Base-by-base conservation (phyloP, 192 early-diverging fungal genomes). In the Spinellus fusiger region DNA sequence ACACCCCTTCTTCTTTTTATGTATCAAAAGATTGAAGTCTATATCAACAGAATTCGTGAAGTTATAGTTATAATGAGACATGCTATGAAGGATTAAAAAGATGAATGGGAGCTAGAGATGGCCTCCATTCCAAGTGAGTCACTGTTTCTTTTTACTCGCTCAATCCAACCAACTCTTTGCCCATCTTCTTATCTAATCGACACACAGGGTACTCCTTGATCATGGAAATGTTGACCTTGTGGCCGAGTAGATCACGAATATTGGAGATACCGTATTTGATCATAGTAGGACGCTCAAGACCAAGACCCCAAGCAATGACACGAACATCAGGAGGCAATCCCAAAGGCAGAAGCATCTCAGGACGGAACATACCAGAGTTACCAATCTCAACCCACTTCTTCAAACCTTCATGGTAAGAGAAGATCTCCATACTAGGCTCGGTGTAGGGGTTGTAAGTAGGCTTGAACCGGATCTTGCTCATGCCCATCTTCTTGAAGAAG, bases 401-500 rank as follows among this genome's bases (percentile, higher is more conserved):
- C 61, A 96, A 78, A 54, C 81, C 86, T 67, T 64, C 84, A 70
- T 98, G 95, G 82, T 89, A 99, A 44, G 94, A 89, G 77, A 99
- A 99, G 66, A 99, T 98, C 71, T 99, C 97, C 93, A 99, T 92
- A 64, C 87, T 90, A 33, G 97, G 97, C 74, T 99, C 97, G 40
- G 97, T 99, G 84, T 99, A 99, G 50, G 97, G 97, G 76, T 99
- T 99, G 80, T 95, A 99, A 4, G 97, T 93, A 52, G 97, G 97
- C 86, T 99, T 99, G 88, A 98, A 99, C 58, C 93, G 88, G 53
- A 99, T 85, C 65, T 90, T 91, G 34, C 81, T 75, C 60, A 90
- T 73, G 71, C 95, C 97, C 83, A 99, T 92, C 84, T 97, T 99
- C 64, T 89, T 78, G 79, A 95, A 99, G 83, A 99, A 99, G 57